phyloP scores from a whole-genome alignment of 2,329 filamentous ascomycete species.

The Claviceps quebecensis region DNA sequence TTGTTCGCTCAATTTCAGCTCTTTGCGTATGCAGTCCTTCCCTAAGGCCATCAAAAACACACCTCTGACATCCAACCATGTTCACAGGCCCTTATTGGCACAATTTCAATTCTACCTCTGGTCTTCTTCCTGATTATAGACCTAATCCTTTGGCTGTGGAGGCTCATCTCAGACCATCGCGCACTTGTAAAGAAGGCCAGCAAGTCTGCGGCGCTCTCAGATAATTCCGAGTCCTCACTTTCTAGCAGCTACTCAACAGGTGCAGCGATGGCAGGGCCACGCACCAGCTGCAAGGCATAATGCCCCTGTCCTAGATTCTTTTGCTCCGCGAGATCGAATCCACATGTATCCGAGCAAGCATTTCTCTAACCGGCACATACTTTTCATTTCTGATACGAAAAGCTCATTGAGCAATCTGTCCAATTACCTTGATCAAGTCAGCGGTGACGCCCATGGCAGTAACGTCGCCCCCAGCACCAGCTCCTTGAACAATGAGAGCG shows the following conservation, averaged over 20 bases:
- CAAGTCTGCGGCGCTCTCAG: neutral
- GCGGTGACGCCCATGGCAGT: constrained; percentile 97
- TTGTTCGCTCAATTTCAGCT: constrained; percentile 24
- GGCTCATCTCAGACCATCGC: constrained; percentile 19
- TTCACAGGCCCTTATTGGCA: constrained; percentile 27
- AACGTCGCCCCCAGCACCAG: constrained; percentile 84
- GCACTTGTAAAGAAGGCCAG: neutral
- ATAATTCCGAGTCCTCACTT: neutral
- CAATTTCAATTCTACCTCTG: constrained; percentile 33
- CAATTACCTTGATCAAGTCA: constrained; percentile 79
- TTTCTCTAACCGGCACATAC: too few relatives aligned
- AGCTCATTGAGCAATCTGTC: constrained; percentile 41
- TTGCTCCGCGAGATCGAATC: neutral
- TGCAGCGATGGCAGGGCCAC: constrained; percentile 1
- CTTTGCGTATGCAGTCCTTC: constrained; percentile 19
- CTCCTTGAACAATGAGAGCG: constrained; percentile 87
- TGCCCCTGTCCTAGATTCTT: neutral
- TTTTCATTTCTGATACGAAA: too few relatives aligned
- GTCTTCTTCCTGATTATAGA: constrained; percentile 35
- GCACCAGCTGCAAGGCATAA: constrained; percentile 4
- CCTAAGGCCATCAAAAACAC: constrained; percentile 1
- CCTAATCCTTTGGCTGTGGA: constrained; percentile 38
- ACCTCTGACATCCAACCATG: constrained; percentile 5
- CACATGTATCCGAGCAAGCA: neutral
- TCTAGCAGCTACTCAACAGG: neutral